Evolutionary conservation across 495 filamentous ascomycete species (phyloP).

Genomic region (Aspergillus ostianus): DNA sequence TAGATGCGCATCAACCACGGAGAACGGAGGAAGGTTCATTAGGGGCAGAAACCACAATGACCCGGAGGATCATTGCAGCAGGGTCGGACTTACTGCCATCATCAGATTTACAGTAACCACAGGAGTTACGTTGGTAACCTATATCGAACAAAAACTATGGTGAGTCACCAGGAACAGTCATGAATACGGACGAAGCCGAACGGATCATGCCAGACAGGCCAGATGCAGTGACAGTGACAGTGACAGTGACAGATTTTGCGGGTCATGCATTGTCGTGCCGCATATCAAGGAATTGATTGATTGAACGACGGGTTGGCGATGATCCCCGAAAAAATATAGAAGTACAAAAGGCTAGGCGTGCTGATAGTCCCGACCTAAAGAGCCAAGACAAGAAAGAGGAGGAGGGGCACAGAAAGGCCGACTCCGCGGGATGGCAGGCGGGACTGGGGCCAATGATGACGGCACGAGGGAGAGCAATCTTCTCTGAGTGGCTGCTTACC

Average conservation of each 20-base stretch:
- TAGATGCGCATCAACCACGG: constrained; percentile 7
- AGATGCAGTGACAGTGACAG: neutral
- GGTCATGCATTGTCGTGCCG: neutral
- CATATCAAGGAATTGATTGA: constrained; percentile 1
- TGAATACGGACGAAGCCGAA: neutral
- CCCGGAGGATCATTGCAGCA: constrained; percentile 7
- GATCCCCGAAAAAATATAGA: constrained; percentile 1
- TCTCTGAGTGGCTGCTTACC: constrained; percentile 47
- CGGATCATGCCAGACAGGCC: constrained; percentile 9
- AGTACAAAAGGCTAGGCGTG: neutral
- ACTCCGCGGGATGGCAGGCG: constrained; percentile 8
- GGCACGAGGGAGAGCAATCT: constrained; percentile 37
- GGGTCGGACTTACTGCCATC: constrained; percentile 46
- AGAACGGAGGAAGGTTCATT: no score
- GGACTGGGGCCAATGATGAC: constrained; percentile 34
- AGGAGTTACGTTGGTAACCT: constrained; percentile 53
- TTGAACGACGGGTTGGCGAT: neutral
- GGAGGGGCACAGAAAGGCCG: constrained; percentile 12
- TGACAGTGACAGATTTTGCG: neutral
- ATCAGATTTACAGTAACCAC: constrained; percentile 57
- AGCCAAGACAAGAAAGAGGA: constrained; percentile 1
- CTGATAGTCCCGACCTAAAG: no score
- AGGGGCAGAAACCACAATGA: constrained; percentile 7
- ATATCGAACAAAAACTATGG: neutral
- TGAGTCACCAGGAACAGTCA: constrained; percentile 20